Percentiles rank a stretch among this genome's conserved stretches.
phyloP scores from a whole-genome alignment of 2,329 filamentous ascomycete genomes.

The Colletotrichum sp. region DNA sequence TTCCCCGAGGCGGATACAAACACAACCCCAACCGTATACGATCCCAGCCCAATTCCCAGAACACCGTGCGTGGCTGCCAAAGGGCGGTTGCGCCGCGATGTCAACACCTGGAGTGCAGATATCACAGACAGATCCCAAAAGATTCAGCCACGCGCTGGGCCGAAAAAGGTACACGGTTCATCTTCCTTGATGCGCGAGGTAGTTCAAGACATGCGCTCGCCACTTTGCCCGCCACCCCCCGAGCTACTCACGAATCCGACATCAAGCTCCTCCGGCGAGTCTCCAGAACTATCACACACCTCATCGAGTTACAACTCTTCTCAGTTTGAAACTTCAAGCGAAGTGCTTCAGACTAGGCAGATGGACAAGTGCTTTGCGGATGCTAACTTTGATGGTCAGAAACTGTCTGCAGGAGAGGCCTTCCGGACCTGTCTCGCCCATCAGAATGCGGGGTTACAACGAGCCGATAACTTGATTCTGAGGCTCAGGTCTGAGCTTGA shows the following conservation, averaged over 20 bases:
- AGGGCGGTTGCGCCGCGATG: neutral
- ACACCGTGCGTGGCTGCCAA: too few species aligned
- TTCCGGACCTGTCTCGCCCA: neutral
- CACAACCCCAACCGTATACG: neutral
- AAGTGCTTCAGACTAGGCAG: fast-evolving
- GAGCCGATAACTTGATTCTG: neutral
- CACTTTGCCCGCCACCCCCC: neutral
- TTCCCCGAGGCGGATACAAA: neutral
- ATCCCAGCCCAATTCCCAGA: neutral
- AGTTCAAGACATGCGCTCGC: neutral
- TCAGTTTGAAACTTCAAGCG: neutral
- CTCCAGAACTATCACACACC: fast-evolving
- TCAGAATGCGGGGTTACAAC: neutral
- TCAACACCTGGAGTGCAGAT: neutral
- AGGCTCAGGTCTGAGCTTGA: neutral
- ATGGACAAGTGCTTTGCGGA: neutral
- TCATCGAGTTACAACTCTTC: neutral
- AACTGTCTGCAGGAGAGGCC: neutral
- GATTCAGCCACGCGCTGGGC: neutral
- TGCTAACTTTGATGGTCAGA: neutral
- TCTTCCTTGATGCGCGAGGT: neutral
- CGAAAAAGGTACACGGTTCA: neutral
- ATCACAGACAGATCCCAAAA: neutral
- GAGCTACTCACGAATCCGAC: fast-evolving
- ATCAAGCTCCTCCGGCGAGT: neutral